Evolutionary conservation across 2,329 filamentous ascomycete species (phyloP), one percentile per base, ranked within the genome.

Genomic region (Trichoderma endophyticum): DNA sequence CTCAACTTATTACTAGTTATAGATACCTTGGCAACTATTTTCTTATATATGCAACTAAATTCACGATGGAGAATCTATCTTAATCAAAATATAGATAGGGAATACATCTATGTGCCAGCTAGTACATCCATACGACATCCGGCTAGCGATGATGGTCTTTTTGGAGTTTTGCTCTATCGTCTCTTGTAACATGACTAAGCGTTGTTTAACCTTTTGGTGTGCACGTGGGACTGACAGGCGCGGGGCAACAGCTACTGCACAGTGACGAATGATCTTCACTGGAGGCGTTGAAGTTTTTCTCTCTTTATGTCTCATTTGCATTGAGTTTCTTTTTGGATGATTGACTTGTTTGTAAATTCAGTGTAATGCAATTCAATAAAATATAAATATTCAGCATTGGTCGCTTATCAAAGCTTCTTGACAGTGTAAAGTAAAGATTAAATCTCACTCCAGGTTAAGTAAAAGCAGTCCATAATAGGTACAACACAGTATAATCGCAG

Each of bases 241-340:
- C 65, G 65, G 65, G 65, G 65, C 54, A 43, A 26, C 7, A 24
- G 48, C 48, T 7, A 6, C 48, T 54, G 48, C 48, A 24, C 21
- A 54, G 48, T 24, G 48, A 54, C 48, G 48, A 54, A 54, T 24
- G 48, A 54, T 21, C 24, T 30, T 34, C 15, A 30, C 32, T 12
- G 9, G 57, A n/a, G 57, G 57, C 57, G 30, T 75, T 73, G 75
- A 74, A 75, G 61, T 75, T 73, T 62, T 67, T 71, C 70, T 71
- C 71, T 61, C 59, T 57, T 30, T 18, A 30, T 24, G 11, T 54
- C 48, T 24, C 48, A 54, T 54, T 54, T n/a, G n/a, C 8, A 8
- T 51, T 24, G n/a, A 24, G 21, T 14, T 54, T 54, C 11, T 51
- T 24, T 24, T 24, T 24, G 24, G 21, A 24, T 12, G 21, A 24